Evolutionary conservation across 2,329 filamentous ascomycete genomes (phyloP).

Genomic region (Nemania sp.): DNA sequence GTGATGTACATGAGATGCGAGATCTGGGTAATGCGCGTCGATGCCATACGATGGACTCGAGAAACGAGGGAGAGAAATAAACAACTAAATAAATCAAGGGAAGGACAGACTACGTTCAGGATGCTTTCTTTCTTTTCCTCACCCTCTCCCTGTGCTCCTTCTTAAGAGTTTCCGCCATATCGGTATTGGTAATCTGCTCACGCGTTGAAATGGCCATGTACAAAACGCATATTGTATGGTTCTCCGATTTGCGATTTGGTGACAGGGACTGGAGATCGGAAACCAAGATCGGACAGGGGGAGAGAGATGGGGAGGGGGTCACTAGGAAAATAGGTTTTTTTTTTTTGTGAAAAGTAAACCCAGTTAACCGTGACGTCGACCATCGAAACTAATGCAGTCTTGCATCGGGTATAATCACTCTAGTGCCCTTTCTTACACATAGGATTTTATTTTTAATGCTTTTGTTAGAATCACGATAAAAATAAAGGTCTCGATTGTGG

Average conservation of each 20-base stretch:
- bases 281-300: slow-evolving; percentile 35
- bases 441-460: not conserved
- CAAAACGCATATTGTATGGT: slow-evolving; percentile 12
- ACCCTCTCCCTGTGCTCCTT: not conserved
- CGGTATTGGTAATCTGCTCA: slow-evolving; percentile 7
- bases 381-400: not conserved
- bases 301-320: slow-evolving; percentile 13
- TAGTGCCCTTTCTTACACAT: not conserved
- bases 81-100: not conserved
- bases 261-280: slow-evolving; percentile 46
- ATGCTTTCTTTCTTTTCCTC: slow-evolving; percentile 2
- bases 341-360: slow-evolving; percentile 29
- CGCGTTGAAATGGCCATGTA: slow-evolving; percentile 25
- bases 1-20: slow-evolving; percentile 18
- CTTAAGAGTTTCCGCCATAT: slow-evolving; percentile 23
- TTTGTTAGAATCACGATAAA: not conserved
- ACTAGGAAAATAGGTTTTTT: slow-evolving; percentile 47
- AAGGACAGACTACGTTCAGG: not conserved
- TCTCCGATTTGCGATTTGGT: slow-evolving; percentile 34
- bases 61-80: slow-evolving; percentile 1
- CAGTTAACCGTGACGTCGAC: slow-evolving; percentile 37
- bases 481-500: not conserved
- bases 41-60: not conserved
- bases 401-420: not conserved
- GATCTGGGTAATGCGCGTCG: too few species aligned